Conservation (phyloP, 106 monocot species). For the Amphibolis antarctica region DNA sequence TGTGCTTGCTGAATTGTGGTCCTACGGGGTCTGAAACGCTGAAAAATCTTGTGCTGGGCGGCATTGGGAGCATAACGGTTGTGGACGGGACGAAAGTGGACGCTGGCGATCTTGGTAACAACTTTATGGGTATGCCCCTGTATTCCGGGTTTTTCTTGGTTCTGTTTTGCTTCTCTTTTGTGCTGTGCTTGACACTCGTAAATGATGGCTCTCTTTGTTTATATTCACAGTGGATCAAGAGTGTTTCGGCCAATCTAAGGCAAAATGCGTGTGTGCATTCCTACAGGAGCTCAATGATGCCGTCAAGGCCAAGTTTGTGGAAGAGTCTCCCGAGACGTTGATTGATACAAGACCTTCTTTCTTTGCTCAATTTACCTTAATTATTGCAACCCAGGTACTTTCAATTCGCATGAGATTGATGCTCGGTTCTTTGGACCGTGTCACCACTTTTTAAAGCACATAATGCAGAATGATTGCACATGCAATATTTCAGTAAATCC, state of each 20-base stretch:
- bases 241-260: constrained; percentile 72
- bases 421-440: neutral
- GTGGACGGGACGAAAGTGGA: constrained; percentile 88
- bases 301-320: constrained; percentile 89
- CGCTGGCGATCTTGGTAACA: constrained; percentile 72
- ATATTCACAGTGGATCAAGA: constrained; percentile 59
- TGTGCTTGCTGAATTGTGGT: constrained; percentile 93
- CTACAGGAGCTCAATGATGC: constrained; percentile 98
- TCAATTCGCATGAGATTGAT: neutral
- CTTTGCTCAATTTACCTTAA: constrained; percentile 71
- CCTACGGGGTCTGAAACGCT: constrained; percentile 90
- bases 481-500: too few species aligned
- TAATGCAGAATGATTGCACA: too few species aligned
- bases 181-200: neutral
- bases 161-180: neutral
- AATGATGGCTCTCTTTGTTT: neutral
- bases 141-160: neutral
- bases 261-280: constrained; percentile 87
- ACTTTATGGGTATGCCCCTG: constrained; percentile 59
- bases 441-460: neutral
- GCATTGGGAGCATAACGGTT: constrained; percentile 80
- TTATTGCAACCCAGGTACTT: constrained; percentile 87
- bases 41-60: constrained; percentile 96
- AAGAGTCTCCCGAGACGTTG: constrained; percentile 67
- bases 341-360: constrained; percentile 84